phyloP scores from a whole-genome alignment of 23 red algal genomes.

The Pyropia yezoensis region DNA sequence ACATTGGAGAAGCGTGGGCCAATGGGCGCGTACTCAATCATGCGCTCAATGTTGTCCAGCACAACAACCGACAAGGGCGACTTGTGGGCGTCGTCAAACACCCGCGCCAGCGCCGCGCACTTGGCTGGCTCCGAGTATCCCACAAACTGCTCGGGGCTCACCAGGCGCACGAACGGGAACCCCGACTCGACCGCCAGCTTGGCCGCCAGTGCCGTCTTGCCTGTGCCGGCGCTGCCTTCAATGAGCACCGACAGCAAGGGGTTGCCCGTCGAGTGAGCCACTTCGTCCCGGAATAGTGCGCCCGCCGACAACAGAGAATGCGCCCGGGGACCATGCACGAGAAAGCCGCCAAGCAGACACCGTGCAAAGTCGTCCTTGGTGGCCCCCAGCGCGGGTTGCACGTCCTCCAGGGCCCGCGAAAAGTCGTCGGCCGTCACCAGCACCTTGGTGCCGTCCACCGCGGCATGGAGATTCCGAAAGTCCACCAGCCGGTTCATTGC shows the following conservation, averaged over 20 bases:
- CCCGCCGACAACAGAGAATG: conserved; percentile 51
- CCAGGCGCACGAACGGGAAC: conserved; percentile 90
- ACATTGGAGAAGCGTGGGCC: conserved; percentile 86
- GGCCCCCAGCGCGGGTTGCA: conserved; percentile 84
- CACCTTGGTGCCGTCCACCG: conserved; percentile 47
- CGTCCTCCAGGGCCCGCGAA: conserved; percentile 69
- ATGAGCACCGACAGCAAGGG: conserved; percentile 93
- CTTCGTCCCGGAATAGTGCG: conserved; percentile 78
- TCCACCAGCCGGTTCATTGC: conserved; percentile 90
- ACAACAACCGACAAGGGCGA: conserved; percentile 83
- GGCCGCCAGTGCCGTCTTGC: conserved; percentile 96
- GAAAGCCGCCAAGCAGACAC: conserved; percentile 83
- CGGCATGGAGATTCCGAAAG: conserved; percentile 66
- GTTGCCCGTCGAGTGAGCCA: conserved; percentile 52
- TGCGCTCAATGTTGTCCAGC: conserved; percentile 92
- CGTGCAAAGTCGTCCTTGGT: conserved; percentile 77
- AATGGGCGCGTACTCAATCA: conserved; percentile 96
- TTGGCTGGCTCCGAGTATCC: conserved; percentile 88
- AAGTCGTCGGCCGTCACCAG: conserved; percentile 89
- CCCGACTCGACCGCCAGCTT: conserved; percentile 82
- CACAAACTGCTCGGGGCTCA: conserved; percentile 81
- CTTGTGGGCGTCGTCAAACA: conserved; percentile 95
- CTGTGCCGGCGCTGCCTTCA: conserved; percentile 79
- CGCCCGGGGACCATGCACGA: conserved; percentile 60
- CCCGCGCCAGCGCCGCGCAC: conserved; percentile 73